A percentile compares a stretch with the other conserved stretches of the same genome.
Conservation (phyloP, 2,329 filamentous ascomycete genomes). For the Metarhizium rileyi region DNA sequence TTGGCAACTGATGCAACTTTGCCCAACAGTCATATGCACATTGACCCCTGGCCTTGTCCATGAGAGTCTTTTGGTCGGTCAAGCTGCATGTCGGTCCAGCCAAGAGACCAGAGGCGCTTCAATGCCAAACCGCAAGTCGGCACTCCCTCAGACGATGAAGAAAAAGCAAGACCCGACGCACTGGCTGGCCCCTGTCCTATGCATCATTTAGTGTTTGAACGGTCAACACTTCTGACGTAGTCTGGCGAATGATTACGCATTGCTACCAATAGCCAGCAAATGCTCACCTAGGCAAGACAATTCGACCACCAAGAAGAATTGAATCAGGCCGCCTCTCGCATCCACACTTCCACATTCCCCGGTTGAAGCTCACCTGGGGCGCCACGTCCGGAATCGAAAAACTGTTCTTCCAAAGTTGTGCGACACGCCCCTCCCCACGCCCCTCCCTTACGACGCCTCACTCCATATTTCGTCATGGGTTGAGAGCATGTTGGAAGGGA, state of each 20-base stretch:
- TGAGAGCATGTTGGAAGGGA: not conserved
- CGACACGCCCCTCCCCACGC: not conserved
- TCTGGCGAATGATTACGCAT: not conserved
- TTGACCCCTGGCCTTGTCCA: not conserved
- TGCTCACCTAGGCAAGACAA: not conserved
- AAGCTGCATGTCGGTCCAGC: not conserved
- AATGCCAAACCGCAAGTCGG: not conserved
- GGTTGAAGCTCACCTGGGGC: not conserved
- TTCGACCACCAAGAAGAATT: not conserved
- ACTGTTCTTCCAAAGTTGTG: not conserved
- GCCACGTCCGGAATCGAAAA: not conserved
- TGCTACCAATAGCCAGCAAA: not conserved
- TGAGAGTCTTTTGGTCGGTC: not conserved
- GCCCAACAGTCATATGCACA: not conserved
- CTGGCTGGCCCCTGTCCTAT: slow-evolving; percentile 8
- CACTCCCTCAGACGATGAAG: not conserved
- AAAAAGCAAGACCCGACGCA: slow-evolving; percentile 9
- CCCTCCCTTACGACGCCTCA: not conserved
- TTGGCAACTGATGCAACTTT: not conserved
- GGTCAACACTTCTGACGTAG: not conserved
- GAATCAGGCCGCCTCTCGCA: too few species aligned
- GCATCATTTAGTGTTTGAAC: not conserved
- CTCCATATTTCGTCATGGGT: not conserved
- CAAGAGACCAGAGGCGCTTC: not conserved
- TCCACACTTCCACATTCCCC: not conserved